These are phyloP conservation scores for Verticillium tricorpus DNA, from an alignment of 2,329 filamentous ascomycete species.

Conservation along the genomic window DNA sequence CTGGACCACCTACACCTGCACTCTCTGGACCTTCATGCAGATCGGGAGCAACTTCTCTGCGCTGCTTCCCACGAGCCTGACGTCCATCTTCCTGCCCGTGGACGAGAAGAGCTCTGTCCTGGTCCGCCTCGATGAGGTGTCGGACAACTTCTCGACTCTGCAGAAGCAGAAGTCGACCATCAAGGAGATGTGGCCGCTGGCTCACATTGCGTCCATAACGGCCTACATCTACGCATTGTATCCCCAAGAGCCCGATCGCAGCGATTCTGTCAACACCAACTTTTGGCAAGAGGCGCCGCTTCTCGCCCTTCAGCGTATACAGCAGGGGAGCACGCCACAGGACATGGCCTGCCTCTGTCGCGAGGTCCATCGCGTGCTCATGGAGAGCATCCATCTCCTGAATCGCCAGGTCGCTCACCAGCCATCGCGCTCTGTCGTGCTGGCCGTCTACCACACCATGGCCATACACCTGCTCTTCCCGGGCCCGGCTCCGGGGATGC, in stretches of 20 bases:
- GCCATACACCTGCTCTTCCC: slow-evolving; percentile 29
- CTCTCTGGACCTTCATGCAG: slow-evolving; percentile 32
- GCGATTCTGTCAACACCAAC: slow-evolving; percentile 10
- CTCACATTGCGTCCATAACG: slow-evolving; percentile 25
- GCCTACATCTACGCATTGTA: slow-evolving; percentile 23
- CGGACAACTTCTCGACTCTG: slow-evolving; percentile 30
- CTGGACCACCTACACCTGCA: slow-evolving; percentile 33
- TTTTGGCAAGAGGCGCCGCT: slow-evolving; percentile 18
- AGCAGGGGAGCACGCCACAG: slow-evolving; percentile 14
- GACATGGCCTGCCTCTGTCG: slow-evolving; percentile 18
- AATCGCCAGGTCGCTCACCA: slow-evolving; percentile 16
- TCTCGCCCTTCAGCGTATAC: slow-evolving; percentile 15
- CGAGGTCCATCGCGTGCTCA: slow-evolving; percentile 21
- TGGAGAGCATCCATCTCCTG: slow-evolving; percentile 19
- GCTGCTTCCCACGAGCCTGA: slow-evolving; percentile 16
- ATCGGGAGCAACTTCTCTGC: slow-evolving; percentile 21
- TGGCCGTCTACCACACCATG: slow-evolving; percentile 27
- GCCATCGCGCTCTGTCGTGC: slow-evolving; percentile 19
- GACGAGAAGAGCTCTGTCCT: slow-evolving; percentile 23
- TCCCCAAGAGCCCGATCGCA: slow-evolving; percentile 12
- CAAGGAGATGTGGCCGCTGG: slow-evolving; percentile 28
- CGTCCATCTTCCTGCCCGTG: slow-evolving; percentile 22
- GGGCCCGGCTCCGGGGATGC: slow-evolving; percentile 3
- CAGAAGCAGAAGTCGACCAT: slow-evolving; percentile 28
- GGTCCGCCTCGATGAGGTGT: slow-evolving; percentile 28